Evolutionary conservation across 805 yeast species (phyloP).

Genomic region (Ogataea sp.): DNA sequence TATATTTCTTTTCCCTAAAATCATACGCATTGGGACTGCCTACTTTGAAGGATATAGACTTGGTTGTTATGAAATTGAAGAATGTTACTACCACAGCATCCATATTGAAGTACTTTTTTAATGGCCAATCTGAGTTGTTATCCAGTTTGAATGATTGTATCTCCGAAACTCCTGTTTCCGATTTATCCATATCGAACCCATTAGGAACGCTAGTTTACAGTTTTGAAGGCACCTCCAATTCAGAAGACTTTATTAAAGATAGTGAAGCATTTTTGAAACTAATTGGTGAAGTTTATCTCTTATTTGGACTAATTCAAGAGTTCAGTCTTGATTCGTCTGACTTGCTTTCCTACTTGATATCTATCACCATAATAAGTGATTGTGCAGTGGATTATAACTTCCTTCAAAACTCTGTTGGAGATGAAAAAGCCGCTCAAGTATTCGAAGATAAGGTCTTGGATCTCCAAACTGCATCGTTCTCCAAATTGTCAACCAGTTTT

Average conservation of each 20-base stretch:
- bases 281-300: background rate
- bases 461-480: slow-evolving; percentile 4
- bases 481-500: background rate
- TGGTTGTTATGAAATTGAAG: slow-evolving; percentile 3
- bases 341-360: slow-evolving; percentile 1
- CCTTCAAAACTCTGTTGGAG: slow-evolving; percentile 6
- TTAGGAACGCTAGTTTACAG: slow-evolving; percentile 13
- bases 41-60: background rate
- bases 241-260: background rate
- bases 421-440: slow-evolving; percentile 1
- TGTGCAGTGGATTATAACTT: slow-evolving; percentile 30
- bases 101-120: background rate
- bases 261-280: background rate
- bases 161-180: slow-evolving; percentile 3
- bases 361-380: slow-evolving; percentile 28
- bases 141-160: background rate
- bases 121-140: background rate
- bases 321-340: background rate
- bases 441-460: slow-evolving; percentile 5
- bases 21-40: background rate
- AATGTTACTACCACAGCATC: background rate
- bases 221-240: slow-evolving; percentile 5
- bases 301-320: background rate
- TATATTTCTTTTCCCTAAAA: slow-evolving; percentile 9
- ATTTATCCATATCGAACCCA: slow-evolving; percentile 15